Base-by-base conservation (phyloP, 176 grass and related monocot species). In the Oryza brachyantha region DNA sequence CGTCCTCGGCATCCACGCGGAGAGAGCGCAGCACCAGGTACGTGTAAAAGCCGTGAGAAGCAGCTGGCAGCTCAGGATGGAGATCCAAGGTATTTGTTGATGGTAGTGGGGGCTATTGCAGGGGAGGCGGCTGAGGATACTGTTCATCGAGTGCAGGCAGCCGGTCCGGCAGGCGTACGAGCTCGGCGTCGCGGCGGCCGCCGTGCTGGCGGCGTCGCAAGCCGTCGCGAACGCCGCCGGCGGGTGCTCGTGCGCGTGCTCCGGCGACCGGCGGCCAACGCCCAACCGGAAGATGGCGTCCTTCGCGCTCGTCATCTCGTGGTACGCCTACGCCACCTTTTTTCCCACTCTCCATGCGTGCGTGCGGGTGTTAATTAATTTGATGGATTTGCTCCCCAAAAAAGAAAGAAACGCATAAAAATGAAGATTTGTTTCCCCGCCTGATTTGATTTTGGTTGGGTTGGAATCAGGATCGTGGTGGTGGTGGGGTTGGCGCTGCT, bases 1-100 rank as follows among this genome's bases (percentile, higher is more conserved):
- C 32, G 75, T 94, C 65, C 79, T 97, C 22, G 95, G 91, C 14
- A 68, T 97, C 48, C 48, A 94, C 72, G 89, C 94, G 29, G 89
- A 97, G 77, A 84, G 63, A 57, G 80, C 89, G 80, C 85, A 94
- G 89, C 90, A 80, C 87, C 84, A 94, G 90, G 94, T 91, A 80
- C 69, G 37, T 29, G 21, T 2, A 4, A 39, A n/a, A 16, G 1
- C 38, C 25, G 16, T 21, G 38, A 34, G 13, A 32, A 48, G 24
- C 2, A 48, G 24, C 2, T 40, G 66, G 35, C 21, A 68, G 2
- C n/a, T n/a, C n/a, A n/a, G n/a, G n/a, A n/a, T n/a, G n/a, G n/a
- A n/a, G n/a, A n/a, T n/a, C n/a, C n/a, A n/a, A n/a, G n/a, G n/a
- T n/a, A n/a, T n/a, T n/a, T n/a, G n/a, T n/a, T n/a, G n/a, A n/a